Evolutionary conservation across 179 eudicot species (phyloP).

Genomic region (Amaranthus tricolor): DNA sequence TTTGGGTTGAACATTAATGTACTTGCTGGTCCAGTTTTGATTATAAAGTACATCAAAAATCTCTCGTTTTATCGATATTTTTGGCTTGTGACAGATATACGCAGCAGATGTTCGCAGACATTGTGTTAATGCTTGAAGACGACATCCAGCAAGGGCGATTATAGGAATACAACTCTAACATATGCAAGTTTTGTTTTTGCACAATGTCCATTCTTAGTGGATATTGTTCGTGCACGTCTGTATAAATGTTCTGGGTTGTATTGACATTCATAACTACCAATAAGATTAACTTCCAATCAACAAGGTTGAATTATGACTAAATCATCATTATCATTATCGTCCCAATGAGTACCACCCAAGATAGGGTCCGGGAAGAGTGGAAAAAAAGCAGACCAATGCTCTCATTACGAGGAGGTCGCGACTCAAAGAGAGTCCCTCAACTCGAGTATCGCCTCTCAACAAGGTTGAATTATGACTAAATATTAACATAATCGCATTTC

Average conservation of each 20-base stretch:
- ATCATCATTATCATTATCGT: no score
- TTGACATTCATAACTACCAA: not conserved
- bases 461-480: not conserved
- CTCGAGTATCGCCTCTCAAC: not conserved
- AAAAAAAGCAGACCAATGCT: no score
- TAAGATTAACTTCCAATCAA: not conserved
- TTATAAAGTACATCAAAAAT: not conserved
- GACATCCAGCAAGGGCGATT: slow-evolving; percentile 15
- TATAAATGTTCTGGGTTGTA: not conserved
- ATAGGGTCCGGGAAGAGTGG: no score
- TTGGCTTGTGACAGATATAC: slow-evolving; percentile 13
- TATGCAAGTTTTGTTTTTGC: not conserved
- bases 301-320: not conserved
- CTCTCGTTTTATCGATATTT: not conserved
- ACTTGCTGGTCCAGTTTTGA: not conserved
- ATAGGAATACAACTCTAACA: slow-evolving; percentile 25
- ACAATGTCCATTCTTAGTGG: slow-evolving; percentile 8
- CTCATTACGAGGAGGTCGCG: no score
- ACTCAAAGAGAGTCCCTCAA: no score
- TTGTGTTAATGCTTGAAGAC: slow-evolving; percentile 21
- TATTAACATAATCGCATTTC: not conserved
- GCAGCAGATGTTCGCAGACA: slow-evolving; percentile 16
- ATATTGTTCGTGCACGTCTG: slow-evolving; percentile 3
- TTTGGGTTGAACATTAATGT: not conserved
- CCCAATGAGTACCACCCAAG: no score